A percentile compares a stretch with the other conserved stretches of the same genome.
Evolutionary conservation across 306 rosid species (phyloP).

Genomic region (Mimosa bimucronata): DNA sequence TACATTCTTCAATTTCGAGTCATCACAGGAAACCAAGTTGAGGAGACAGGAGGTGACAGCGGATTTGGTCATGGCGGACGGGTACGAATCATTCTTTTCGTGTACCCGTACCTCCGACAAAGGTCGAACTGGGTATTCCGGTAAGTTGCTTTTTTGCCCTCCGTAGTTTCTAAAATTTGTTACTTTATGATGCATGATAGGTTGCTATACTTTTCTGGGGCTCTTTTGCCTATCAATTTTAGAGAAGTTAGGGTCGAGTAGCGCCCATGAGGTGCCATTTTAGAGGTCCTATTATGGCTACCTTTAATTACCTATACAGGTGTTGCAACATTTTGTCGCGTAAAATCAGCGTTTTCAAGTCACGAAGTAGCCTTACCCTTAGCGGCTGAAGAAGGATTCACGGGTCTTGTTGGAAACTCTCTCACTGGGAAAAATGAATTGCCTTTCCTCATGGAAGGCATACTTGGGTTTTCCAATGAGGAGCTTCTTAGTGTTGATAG

Average conservation of each 20-base stretch:
- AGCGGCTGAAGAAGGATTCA: conserved; percentile 86
- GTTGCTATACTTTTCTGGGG: neutral
- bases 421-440: conserved; percentile 44
- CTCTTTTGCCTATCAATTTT: neutral
- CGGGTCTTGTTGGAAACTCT: conserved; percentile 59
- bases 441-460: conserved; percentile 48
- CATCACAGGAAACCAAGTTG: conserved; percentile 72
- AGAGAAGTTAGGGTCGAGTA: neutral
- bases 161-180: neutral
- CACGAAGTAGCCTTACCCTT: conserved; percentile 71
- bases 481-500: conserved; percentile 79
- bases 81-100: conserved; percentile 88
- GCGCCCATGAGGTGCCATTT: conserved; percentile 10
- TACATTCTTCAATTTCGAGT: neutral
- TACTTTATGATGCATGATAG: neutral
- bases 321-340: conserved; percentile 90
- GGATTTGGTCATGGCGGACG: conserved; percentile 75
- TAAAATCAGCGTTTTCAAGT: conserved; percentile 80
- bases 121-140: conserved; percentile 86
- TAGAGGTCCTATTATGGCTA: neutral
- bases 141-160: conserved; percentile 45
- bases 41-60: conserved; percentile 75
- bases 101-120: conserved; percentile 72
- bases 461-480: conserved; percentile 65
- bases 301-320: conserved; percentile 47